Base-by-base conservation (phyloP, 345 rosid genomes). In the Heritiera littoralis region DNA sequence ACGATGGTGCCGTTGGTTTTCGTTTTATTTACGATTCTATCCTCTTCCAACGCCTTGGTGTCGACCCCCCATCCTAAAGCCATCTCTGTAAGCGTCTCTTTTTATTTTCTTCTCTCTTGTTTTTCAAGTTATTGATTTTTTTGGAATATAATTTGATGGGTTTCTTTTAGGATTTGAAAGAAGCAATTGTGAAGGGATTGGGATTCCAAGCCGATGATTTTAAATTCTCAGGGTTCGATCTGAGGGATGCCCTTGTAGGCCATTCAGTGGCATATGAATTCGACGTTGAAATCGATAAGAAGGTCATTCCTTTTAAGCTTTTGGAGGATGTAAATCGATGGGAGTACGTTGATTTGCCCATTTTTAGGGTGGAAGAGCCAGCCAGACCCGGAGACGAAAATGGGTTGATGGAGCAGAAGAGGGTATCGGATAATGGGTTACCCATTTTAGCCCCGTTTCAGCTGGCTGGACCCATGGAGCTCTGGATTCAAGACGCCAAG, bases 391-490 rank as follows among this genome's bases (percentile, higher is more conserved):
- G 82, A 17, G 80, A 76, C 5, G 84, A 80, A 32, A 89, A 87
- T 14, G 87, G 82, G 70, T 76, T 96, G 77, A 51, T 73, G 64
- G 77, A 73, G 51, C 65, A 89, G 83, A 75, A 78, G 75, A 54
- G 59, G 35, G 85, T 82, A 45, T 58, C 73, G 71, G 90, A 77
- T 52, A 58, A 85, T 23, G 87, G 73, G 7, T 78, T 89, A 69
- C 97, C 96, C 56, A 93, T 92, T 80, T 82, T 95, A 72, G 93
- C 94, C 74, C 98, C 98, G 10, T 95, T 95, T 73, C 99, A 93
- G 87, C 90, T 95, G 74, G 94, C 97, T 64, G 99, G 98, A 23
- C 99, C 99, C 4, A 91, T 96, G 95, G 98, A 94, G 84, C 78
- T 96, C 67, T 96, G 98, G 99, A 90, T 96, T 77, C 98, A 91